Percentiles rank a stretch among this genome's conserved stretches.
These are phyloP conservation scores for Akanthomyces uredinophilus DNA, from an alignment of 2,329 filamentous ascomycete species.

Conservation along the genomic window DNA sequence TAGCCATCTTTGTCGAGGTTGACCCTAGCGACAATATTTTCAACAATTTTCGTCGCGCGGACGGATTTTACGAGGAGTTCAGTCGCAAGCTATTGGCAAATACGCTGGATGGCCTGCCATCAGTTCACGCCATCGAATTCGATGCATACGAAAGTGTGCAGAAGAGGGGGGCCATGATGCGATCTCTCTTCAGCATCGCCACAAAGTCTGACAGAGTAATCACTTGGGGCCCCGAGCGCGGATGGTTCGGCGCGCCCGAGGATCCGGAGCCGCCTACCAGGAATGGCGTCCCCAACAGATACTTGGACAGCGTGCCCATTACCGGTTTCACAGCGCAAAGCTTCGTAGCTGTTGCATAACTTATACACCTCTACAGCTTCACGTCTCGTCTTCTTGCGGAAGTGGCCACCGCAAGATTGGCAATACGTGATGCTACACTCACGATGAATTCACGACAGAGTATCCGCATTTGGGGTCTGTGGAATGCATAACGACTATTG, in stretches of 20 bases:
- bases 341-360: constrained; percentile 12
- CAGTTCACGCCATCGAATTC: constrained; percentile 57
- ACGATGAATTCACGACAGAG: background rate
- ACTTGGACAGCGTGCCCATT: constrained; percentile 6
- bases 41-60: constrained; percentile 59
- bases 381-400: background rate
- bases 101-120: constrained; percentile 53
- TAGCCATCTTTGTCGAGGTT: constrained; percentile 66
- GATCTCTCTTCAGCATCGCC: constrained; percentile 50
- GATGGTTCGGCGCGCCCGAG: constrained; percentile 51
- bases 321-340: constrained; percentile 6
- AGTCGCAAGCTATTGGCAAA: constrained; percentile 50
- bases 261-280: constrained; percentile 24
- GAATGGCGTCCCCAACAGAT: constrained; percentile 9
- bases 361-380: too few relatives aligned
- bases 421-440: background rate
- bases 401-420: background rate
- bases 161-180: constrained; percentile 60
- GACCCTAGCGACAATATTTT: constrained; percentile 66
- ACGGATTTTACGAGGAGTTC: constrained; percentile 68
- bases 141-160: constrained; percentile 64
- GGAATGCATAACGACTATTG: background rate
- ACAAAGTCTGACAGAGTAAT: constrained; percentile 46
- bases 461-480: background rate
- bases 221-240: constrained; percentile 62